Evolutionary conservation across 371 early-diverging fungal genomes (phyloP).

Genomic region (Apophysomyces elegans): DNA sequence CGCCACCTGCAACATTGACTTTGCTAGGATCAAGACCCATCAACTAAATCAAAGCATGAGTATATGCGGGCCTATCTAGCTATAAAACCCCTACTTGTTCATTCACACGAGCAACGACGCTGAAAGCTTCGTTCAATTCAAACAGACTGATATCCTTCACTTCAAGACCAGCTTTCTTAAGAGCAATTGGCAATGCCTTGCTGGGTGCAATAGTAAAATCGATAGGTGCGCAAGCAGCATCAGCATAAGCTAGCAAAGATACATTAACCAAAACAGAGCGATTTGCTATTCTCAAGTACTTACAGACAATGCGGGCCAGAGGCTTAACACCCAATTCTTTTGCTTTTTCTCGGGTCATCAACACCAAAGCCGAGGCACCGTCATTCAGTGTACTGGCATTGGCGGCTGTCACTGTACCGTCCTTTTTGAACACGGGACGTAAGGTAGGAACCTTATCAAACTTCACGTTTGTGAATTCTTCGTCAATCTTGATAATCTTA

Average conservation of each 20-base stretch:
- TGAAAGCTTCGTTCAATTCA: conserved; percentile 97
- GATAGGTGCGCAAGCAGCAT: conserved; percentile 86
- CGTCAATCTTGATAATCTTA: conserved; percentile 76
- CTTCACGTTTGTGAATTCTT: conserved; percentile 84
- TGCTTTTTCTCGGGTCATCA: conserved; percentile 83
- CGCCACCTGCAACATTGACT: conserved; percentile 90
- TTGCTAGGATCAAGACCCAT: conserved; percentile 74
- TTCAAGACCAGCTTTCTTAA: conserved; percentile 75
- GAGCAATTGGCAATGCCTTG: conserved; percentile 89
- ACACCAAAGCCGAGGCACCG: conserved; percentile 94
- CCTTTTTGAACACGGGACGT: conserved; percentile 66
- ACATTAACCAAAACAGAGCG: neutral
- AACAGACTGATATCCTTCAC: conserved; percentile 79
- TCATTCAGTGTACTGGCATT: conserved; percentile 95
- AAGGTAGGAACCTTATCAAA: conserved; percentile 63
- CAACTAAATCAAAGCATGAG: conserved; percentile 44
- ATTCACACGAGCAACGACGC: conserved; percentile 89
- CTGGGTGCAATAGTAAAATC: conserved; percentile 96
- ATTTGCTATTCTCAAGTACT: conserved; percentile 23
- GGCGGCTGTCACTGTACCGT: conserved; percentile 92
- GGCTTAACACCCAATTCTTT: conserved; percentile 80
- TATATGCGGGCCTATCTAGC: neutral
- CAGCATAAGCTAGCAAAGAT: conserved; percentile 60
- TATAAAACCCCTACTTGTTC: conserved; percentile 43
- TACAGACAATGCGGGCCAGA: conserved; percentile 74